A percentile compares a stretch with the other conserved stretches of the same genome.
These are phyloP conservation scores for Tephrocybe sp. DNA, from an alignment of 768 basidiomycete genomes.

Conservation along the genomic window DNA sequence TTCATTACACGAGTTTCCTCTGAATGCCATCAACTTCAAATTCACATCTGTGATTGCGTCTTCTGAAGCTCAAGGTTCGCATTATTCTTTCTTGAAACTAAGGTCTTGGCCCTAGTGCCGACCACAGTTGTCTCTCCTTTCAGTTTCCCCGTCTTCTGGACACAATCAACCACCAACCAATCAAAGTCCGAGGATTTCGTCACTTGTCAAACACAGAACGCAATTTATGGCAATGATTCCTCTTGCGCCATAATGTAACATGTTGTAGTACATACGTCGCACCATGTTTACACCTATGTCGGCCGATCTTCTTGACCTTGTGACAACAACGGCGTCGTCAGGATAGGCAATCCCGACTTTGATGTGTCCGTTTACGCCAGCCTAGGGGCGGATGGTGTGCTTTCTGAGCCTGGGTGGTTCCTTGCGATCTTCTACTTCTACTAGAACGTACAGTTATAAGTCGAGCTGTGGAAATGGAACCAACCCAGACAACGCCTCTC, in stretches of 20 bases:
- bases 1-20: too few species aligned
- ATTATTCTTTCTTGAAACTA: too few species aligned
- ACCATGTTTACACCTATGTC: too few species aligned
- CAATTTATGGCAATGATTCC: background rate
- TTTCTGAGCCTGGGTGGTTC: background rate
- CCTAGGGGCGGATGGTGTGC: background rate
- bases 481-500: background rate
- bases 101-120: background rate
- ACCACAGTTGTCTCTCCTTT: too few species aligned
- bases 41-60: too few species aligned
- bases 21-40: too few species aligned
- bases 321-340: background rate
- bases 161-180: too few species aligned
- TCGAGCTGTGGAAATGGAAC: background rate
- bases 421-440: background rate
- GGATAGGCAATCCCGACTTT: background rate
- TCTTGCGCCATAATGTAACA: background rate
- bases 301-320: background rate
- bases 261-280: background rate
- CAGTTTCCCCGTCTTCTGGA: too few species aligned
- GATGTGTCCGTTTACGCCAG: background rate
- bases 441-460: background rate
- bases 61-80: too few species aligned
- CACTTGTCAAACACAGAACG: background rate
- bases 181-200: background rate